These are phyloP conservation scores for Metschnikowia similis DNA, from an alignment of 805 yeast species.

Conservation along the genomic window DNA sequence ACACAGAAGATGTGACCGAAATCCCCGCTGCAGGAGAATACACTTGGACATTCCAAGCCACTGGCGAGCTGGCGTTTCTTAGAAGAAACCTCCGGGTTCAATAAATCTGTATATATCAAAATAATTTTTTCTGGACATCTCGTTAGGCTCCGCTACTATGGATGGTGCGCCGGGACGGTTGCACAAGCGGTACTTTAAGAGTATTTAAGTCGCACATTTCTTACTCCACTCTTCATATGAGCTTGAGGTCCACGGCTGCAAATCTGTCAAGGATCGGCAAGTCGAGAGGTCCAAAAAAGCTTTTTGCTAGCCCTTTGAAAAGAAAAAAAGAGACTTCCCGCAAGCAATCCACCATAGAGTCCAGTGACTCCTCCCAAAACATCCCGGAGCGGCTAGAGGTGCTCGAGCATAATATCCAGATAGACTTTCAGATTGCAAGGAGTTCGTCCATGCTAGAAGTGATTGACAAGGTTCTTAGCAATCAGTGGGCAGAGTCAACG, in stretches of 20 bases:
- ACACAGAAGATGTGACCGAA: conserved; percentile 11
- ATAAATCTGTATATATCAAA: conserved; percentile 13
- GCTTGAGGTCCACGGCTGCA: conserved; percentile 36
- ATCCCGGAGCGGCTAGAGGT: conserved; percentile 16
- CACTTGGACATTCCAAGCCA: conserved; percentile 24
- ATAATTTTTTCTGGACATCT: neutral
- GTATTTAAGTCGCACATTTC: neutral
- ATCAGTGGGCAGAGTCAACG: conserved; percentile 38
- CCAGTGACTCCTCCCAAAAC: neutral
- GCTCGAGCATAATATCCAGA: conserved; percentile 34
- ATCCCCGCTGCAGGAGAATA: conserved; percentile 26
- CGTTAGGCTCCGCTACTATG: neutral
- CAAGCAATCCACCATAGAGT: neutral
- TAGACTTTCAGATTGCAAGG: conserved; percentile 35
- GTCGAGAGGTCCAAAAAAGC: conserved; percentile 19
- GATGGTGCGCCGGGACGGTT: neutral
- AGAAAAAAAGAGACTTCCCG: conserved; percentile 13
- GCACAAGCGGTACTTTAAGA: neutral
- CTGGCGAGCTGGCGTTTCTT: conserved; percentile 23
- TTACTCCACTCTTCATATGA: conserved; percentile 8
- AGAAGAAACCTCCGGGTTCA: conserved; percentile 16
- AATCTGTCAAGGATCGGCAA: conserved; percentile 30
- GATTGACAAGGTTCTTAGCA: conserved; percentile 27
- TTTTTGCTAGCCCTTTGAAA: conserved; percentile 24
- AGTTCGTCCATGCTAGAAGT: conserved; percentile 29